phyloP scores from a whole-genome alignment of 2,329 filamentous ascomycete genomes.

The Talaromyces sp. region DNA sequence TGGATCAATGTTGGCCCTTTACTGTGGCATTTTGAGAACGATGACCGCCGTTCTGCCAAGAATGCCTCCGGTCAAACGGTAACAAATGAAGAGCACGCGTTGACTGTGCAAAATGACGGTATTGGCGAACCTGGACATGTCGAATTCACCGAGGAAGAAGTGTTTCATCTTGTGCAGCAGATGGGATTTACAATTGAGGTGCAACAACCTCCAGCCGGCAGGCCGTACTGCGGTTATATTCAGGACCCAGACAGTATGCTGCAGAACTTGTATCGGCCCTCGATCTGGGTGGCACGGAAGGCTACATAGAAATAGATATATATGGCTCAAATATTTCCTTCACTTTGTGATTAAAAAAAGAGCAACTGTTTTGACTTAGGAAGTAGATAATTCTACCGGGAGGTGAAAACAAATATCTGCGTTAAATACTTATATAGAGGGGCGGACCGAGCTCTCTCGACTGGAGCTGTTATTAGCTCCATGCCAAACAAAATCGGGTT shows the following conservation, averaged over 20 bases:
- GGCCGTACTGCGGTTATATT: constrained; percentile 66
- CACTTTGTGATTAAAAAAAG: background rate
- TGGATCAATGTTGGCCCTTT: constrained; percentile 89
- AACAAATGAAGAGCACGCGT: constrained; percentile 30
- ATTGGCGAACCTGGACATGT: constrained; percentile 87
- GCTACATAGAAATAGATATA: background rate
- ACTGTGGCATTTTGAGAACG: constrained; percentile 89
- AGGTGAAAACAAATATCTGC: too few species aligned
- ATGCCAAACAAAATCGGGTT: background rate
- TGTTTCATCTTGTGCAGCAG: constrained; percentile 65
- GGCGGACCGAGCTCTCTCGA: too few species aligned
- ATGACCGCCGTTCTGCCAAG: constrained; percentile 16
- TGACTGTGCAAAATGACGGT: constrained; percentile 41
- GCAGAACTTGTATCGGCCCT: constrained; percentile 72
- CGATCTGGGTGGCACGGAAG: constrained; percentile 83
- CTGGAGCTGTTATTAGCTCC: too few species aligned
- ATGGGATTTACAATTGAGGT: constrained; percentile 72
- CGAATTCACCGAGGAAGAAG: constrained; percentile 85
- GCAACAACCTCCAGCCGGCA: constrained; percentile 54
- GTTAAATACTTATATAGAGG: too few species aligned
- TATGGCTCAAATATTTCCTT: background rate
- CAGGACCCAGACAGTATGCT: constrained; percentile 81
- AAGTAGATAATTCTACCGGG: too few species aligned
- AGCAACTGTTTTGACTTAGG: background rate
- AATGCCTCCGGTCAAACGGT: constrained; percentile 34